phyloP scores from a whole-genome alignment of 1,139 yeast species.

The Yamadazyma triangularis region DNA sequence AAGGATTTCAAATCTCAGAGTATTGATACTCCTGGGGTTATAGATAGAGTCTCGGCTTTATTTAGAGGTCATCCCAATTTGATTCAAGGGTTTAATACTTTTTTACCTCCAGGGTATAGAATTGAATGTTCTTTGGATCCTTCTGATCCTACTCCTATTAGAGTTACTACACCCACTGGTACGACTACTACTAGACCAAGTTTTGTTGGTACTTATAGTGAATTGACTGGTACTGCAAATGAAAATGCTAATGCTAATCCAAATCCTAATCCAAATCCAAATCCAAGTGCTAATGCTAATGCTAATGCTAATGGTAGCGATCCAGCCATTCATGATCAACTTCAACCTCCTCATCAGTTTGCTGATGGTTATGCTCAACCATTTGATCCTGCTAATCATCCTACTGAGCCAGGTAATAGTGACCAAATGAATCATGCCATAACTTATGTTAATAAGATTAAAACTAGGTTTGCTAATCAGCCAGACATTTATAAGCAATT shows the following conservation, averaged over 20 bases:
- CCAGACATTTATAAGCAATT: slow-evolving; percentile 96
- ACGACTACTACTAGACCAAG: slow-evolving; percentile 69
- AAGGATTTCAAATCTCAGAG: slow-evolving; percentile 95
- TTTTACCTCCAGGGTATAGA: slow-evolving; percentile 93
- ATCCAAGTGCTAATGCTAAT: no score
- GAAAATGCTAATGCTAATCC: background rate
- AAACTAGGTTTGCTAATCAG: slow-evolving; percentile 87
- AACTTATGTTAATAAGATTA: slow-evolving; percentile 91
- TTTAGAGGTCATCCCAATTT: slow-evolving; percentile 90
- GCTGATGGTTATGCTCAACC: slow-evolving; percentile 16
- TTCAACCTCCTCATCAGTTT: slow-evolving; percentile 9
- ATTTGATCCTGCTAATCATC: slow-evolving; percentile 5
- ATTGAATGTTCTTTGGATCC: slow-evolving; percentile 91
- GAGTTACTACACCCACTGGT: slow-evolving; percentile 95
- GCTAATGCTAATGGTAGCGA: no score
- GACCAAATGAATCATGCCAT: slow-evolving; percentile 93
- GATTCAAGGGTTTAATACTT: slow-evolving; percentile 96
- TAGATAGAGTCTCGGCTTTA: slow-evolving; percentile 85
- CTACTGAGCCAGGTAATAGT: slow-evolving; percentile 67
- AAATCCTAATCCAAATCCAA: slow-evolving; percentile 3
- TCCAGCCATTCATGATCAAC: slow-evolving; percentile 12
- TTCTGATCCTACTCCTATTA: slow-evolving; percentile 84
- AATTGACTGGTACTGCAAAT: slow-evolving; percentile 15
- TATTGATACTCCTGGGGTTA: slow-evolving; percentile 97
- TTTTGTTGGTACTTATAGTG: slow-evolving; percentile 21